phyloP scores from a whole-genome alignment of 345 rosid species.

The Eucalyptus tenuipes region DNA sequence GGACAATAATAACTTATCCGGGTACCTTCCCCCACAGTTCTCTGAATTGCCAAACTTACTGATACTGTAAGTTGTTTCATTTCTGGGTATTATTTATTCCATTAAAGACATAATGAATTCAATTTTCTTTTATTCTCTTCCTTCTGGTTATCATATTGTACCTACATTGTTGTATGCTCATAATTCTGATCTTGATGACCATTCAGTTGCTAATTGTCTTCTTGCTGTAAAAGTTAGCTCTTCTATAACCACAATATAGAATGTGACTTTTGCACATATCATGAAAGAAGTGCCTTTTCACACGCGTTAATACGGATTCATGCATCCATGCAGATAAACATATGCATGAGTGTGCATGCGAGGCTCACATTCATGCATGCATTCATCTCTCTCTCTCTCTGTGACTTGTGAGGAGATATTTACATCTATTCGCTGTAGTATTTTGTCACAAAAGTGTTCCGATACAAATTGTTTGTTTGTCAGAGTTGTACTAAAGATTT shows the following conservation, averaged over 20 bases:
- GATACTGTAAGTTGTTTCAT: conserved; percentile 58
- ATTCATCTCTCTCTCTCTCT: neutral
- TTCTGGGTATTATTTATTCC: neutral
- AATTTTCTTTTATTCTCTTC: neutral
- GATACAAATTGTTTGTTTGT: neutral
- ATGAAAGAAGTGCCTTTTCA: neutral
- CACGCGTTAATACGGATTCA: neutral
- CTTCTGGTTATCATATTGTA: neutral
- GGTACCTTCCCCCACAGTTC: conserved; percentile 74
- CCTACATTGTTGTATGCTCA: neutral
- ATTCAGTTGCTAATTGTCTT: neutral
- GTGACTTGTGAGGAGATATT: neutral
- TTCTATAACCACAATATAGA: neutral
- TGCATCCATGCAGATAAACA: neutral
- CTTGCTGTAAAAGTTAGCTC: neutral
- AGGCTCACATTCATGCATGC: neutral
- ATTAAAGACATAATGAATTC: neutral
- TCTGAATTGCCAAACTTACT: conserved; percentile 53
- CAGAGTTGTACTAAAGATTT: neutral
- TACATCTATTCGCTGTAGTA: neutral
- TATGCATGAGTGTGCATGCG: neutral
- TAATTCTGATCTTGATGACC: neutral
- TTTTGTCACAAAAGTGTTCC: neutral
- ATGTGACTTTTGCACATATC: neutral
- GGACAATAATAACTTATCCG: conserved; percentile 85